Evolutionary conservation across 2,329 filamentous ascomycete genomes (phyloP).

Genomic region (Epichloe gansuensis): DNA sequence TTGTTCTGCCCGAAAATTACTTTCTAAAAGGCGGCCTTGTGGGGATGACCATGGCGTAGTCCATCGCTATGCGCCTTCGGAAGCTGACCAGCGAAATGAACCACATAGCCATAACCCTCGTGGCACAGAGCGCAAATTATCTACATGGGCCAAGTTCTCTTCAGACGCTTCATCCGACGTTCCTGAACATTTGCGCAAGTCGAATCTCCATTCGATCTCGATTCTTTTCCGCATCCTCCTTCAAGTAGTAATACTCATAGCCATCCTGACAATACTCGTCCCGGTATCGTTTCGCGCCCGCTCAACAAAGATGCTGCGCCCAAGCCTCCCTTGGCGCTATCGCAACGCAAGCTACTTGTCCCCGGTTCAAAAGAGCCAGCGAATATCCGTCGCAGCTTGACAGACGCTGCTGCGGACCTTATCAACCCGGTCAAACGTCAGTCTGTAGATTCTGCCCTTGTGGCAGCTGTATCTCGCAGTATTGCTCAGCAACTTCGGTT

Average conservation of each 20-base stretch:
- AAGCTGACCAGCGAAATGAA: not conserved
- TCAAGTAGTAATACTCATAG: conserved; percentile 3
- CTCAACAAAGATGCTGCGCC: not conserved
- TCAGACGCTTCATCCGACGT: not conserved
- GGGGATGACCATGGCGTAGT: not conserved
- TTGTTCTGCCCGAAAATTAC: conserved; percentile 6
- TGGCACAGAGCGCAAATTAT: not conserved
- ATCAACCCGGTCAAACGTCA: conserved; percentile 16
- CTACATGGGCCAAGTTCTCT: not conserved
- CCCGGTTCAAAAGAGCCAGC: not conserved
- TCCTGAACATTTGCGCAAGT: conserved; percentile 1
- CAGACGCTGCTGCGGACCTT: conserved; percentile 8
- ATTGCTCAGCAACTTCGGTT: conserved; percentile 33
- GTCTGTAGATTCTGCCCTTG: conserved; percentile 26
- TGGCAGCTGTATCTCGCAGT: conserved; percentile 32
- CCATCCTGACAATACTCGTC: not conserved
- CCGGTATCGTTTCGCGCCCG: not conserved
- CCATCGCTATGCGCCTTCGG: not conserved
- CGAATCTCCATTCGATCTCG: conserved; percentile 13
- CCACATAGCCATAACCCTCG: not conserved
- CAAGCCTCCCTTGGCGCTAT: conserved; percentile 5
- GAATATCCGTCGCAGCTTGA: conserved; percentile 5
- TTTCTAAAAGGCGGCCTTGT: not conserved
- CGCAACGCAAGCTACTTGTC: conserved; percentile 3
- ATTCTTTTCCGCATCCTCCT: conserved; percentile 13